Conservation (phyloP, 345 rosid genomes). For the Hibiscus mutabilis region DNA sequence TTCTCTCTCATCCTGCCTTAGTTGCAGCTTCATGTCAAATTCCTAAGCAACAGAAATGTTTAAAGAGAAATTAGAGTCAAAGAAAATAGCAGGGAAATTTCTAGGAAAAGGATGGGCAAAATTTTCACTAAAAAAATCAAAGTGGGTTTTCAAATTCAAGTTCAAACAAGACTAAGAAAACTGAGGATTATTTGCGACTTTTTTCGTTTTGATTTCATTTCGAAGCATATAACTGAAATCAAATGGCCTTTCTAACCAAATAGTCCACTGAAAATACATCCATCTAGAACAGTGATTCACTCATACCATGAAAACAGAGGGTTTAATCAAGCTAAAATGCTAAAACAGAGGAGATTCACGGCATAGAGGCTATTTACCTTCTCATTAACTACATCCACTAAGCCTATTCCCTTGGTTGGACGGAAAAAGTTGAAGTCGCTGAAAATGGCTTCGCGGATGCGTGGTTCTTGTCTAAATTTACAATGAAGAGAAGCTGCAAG, state of each 20-base stretch:
- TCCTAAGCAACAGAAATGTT: conserved; percentile 38
- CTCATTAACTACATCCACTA: conserved; percentile 26
- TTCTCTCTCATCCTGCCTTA: conserved; percentile 48
- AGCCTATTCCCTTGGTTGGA: conserved; percentile 56
- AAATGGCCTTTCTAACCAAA: not conserved
- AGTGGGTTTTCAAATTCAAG: not conserved
- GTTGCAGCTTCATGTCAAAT: conserved; percentile 47
- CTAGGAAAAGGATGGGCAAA: not conserved
- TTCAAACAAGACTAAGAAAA: not conserved
- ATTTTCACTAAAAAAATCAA: not conserved
- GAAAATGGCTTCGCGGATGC: conserved; percentile 72
- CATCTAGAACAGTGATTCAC: not conserved
- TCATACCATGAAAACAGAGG: not conserved
- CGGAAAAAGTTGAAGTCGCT: conserved; percentile 48
- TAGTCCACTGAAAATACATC: not conserved
- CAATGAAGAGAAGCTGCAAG: conserved; percentile 88
- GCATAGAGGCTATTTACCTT: conserved; percentile 27
- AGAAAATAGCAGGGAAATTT: not conserved
- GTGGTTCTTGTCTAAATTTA: conserved; percentile 62
- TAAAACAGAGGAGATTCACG: not conserved
- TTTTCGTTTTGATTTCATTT: conserved; percentile 1
- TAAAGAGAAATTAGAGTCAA: conserved; percentile 4
- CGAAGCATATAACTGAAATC: not conserved
- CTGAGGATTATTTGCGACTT: not conserved
- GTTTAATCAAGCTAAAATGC: not conserved